Evolutionary conservation across 1,284 basidiomycete species (phyloP), one percentile per base, ranked within the genome.

Genomic region (Hemileia vastatrix): DNA sequence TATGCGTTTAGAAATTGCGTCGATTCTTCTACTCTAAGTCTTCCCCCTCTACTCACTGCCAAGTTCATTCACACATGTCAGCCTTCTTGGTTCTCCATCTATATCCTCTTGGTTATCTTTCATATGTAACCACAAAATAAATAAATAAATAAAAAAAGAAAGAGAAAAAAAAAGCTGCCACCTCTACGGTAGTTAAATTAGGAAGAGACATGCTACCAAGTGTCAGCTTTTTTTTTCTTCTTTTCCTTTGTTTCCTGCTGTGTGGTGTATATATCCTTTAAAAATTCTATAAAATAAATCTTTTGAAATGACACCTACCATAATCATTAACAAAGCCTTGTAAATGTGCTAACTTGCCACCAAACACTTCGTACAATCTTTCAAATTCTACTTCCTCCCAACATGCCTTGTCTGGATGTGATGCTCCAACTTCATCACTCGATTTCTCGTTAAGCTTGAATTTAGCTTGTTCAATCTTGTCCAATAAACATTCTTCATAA

Each of bases 261-360:
- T n/a, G n/a, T n/a, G n/a, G n/a, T n/a, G n/a, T n/a, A n/a, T n/a
- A n/a, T n/a, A n/a, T n/a, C n/a, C n/a, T n/a, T n/a, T n/a, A n/a
- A n/a, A 50, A 3, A 1, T n/a, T 50, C 21, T 50, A 50, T 9
- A n/a, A 50, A 9, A 1, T 50, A 1, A 1, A 9, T 8, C 52
- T 31, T 23, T n/a, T 19, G n/a, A 6, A 13, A 32, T 43, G 40
- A 13, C 48, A 19, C 50, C 52, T 44, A 59, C 57, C 43, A 32
- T 59, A 59, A 53, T 59, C 57, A 3, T 49, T 24, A 21, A 59
- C 57, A 45, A 59, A 88, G 69, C 88, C 87, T 50, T 84, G 80
- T 82, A 87, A 86, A 72, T 89, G 87, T 1, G 83, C 85, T 48
- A 89, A 74, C 72, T 88, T 88, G 18, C 88, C 88, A 11, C 87